Percentiles rank a stretch among this genome's conserved stretches.
These are phyloP conservation scores for Trypethelium eluteriae DNA, from an alignment of 495 filamentous ascomycete species.

Conservation along the genomic window DNA sequence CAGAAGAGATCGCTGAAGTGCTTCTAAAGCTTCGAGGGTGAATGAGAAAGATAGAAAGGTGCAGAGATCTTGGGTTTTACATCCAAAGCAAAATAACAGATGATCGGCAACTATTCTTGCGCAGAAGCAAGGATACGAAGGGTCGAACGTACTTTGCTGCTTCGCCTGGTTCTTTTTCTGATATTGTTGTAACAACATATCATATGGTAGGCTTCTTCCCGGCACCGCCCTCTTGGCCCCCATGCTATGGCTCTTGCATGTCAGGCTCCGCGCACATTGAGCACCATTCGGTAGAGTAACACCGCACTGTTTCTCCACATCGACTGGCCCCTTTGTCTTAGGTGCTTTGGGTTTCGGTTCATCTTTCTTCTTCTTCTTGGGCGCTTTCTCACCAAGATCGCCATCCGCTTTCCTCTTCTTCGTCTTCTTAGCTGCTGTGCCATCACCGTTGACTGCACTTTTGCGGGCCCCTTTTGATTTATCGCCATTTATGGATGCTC, in stretches of 20 bases:
- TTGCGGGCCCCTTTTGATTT: conserved; percentile 60
- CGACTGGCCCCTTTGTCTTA: conserved; percentile 91
- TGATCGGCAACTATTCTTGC: not conserved
- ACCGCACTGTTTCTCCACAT: conserved; percentile 96
- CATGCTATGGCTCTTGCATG: conserved; percentile 96
- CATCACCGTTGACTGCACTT: conserved; percentile 49
- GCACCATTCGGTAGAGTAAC: conserved; percentile 77
- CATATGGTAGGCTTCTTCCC: conserved; percentile 85
- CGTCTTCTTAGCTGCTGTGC: conserved; percentile 54
- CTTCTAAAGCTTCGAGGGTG: too few relatives aligned
- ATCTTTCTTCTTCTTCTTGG: conserved; percentile 85
- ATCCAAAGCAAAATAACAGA: not conserved
- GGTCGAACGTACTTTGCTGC: conserved; percentile 67
- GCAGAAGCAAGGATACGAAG: not conserved
- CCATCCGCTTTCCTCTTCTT: conserved; percentile 91
- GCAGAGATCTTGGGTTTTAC: not conserved
- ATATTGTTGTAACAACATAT: conserved; percentile 86
- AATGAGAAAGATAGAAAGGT: not conserved
- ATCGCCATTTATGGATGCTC: conserved; percentile 29
- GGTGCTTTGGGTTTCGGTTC: conserved; percentile 74
- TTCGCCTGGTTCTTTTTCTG: conserved; percentile 99
- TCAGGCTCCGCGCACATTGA: conserved; percentile 82
- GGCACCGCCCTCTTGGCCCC: conserved; percentile 87
- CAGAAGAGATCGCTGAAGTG: too few relatives aligned
- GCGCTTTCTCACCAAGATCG: conserved; percentile 26